These are phyloP conservation scores for Hypoxylon fuscum DNA, from an alignment of 495 filamentous ascomycete genomes.

Conservation along the genomic window DNA sequence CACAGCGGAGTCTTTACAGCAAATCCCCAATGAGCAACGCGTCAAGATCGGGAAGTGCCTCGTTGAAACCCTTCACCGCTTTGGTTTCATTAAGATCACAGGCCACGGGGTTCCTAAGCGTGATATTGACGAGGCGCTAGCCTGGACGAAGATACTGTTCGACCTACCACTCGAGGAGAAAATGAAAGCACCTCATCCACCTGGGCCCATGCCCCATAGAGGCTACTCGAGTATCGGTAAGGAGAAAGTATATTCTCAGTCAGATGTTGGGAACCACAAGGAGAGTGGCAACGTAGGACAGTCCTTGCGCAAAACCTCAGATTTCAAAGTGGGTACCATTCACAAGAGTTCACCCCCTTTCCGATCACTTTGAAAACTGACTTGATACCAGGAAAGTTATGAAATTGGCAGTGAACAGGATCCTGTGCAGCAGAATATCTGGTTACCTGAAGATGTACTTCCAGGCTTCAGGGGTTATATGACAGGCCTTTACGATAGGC, in stretches of 20 bases:
- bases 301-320: conserved; percentile 49
- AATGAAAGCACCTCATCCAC: conserved; percentile 43
- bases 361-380: background rate
- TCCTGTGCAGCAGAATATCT: conserved; percentile 67
- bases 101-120: conserved; percentile 60
- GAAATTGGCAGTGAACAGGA: conserved; percentile 71
- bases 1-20: background rate
- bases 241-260: conserved; percentile 39
- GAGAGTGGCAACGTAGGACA: conserved; percentile 41
- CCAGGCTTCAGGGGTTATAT: conserved; percentile 67
- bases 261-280: conserved; percentile 20
- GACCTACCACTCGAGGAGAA: conserved; percentile 42
- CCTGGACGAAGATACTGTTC: conserved; percentile 54
- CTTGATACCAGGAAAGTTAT: conserved; percentile 63
- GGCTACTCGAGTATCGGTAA: conserved; percentile 41
- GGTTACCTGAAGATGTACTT: conserved; percentile 65
- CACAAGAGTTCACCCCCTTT: background rate
- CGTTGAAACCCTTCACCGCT: conserved; percentile 58
- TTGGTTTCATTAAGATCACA: conserved; percentile 65
- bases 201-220: conserved; percentile 38
- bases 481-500: conserved; percentile 62
- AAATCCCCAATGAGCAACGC: background rate
- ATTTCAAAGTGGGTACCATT: conserved; percentile 33
- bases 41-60: conserved; percentile 35
- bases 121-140: conserved; percentile 59